Percentiles rank a stretch among this genome's conserved stretches.
phyloP scores from a whole-genome alignment of 805 yeast genomes.

The Kuraishia molischiana region DNA sequence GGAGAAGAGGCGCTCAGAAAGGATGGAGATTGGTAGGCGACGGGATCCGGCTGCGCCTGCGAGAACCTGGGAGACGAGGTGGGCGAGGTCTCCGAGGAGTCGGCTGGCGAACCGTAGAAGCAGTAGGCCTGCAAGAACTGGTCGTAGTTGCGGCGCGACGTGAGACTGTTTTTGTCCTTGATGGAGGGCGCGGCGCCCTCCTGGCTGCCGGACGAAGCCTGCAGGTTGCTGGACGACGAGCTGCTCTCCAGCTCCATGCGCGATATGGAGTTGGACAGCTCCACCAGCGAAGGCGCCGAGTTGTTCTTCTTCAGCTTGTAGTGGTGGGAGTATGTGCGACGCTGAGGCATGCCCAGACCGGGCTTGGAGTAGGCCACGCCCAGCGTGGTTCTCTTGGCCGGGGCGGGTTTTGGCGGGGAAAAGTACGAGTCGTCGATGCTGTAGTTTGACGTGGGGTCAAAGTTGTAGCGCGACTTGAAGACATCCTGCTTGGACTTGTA shows the following conservation, averaged over 20 bases:
- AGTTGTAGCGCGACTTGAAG: constrained; percentile 6
- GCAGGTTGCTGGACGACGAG: background rate
- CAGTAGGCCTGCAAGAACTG: constrained; percentile 17
- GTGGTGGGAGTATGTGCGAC: constrained; percentile 15
- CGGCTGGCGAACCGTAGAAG: constrained; percentile 14
- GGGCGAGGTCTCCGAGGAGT: background rate
- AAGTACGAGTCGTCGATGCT: constrained; percentile 6
- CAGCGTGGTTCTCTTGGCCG: background rate
- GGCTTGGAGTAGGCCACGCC: background rate
- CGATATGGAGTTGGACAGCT: constrained; percentile 3
- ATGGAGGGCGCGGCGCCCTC: constrained; percentile 1
- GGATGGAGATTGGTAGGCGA: background rate
- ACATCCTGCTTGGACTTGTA: constrained; percentile 4
- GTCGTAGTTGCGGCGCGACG: constrained; percentile 6
- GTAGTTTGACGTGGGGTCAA: constrained; percentile 7
- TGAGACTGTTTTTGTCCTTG: constrained; percentile 2
- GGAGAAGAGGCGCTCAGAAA: background rate
- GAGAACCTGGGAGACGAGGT: background rate
- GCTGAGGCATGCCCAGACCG: background rate
- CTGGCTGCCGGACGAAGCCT: constrained; percentile 1
- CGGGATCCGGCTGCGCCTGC: background rate
- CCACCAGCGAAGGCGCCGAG: constrained; percentile 19
- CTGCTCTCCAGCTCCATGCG: background rate
- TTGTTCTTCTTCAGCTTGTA: constrained; percentile 16
- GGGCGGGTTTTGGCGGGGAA: constrained; percentile 3